Conservation (phyloP, 345 rosid genomes). For the Acer saccharum region DNA sequence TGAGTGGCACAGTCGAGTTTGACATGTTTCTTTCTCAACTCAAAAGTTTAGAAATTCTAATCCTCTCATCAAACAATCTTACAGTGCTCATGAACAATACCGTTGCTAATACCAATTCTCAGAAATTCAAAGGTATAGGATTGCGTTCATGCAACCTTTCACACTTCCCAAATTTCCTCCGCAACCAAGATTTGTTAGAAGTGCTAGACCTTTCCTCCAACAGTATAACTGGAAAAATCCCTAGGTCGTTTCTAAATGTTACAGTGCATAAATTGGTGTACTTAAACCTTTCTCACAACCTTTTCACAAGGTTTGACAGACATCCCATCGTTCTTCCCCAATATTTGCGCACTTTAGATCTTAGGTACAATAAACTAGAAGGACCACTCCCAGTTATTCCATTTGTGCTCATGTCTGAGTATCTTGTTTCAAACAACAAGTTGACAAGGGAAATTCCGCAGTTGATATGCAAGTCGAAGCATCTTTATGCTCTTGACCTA, state of each 20-base stretch:
- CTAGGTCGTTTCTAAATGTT: too few relatives aligned
- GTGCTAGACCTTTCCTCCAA: not conserved
- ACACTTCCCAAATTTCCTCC: not conserved
- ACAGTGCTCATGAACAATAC: not conserved
- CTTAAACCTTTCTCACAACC: too few relatives aligned
- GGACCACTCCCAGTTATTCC: not conserved
- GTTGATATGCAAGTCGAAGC: not conserved
- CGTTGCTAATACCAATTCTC: too few relatives aligned
- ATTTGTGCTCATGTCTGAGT: not conserved
- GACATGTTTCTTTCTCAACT: not conserved
- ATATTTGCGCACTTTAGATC: fast-evolving
- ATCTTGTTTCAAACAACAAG: not conserved
- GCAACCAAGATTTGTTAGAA: not conserved
- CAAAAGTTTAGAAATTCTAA: not conserved
- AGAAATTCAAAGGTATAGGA: too few relatives aligned
- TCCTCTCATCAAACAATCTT: not conserved
- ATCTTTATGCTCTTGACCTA: not conserved
- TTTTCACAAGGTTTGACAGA: too few relatives aligned
- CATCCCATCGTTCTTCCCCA: not conserved
- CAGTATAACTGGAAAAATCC: too few relatives aligned
- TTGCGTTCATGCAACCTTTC: not conserved
- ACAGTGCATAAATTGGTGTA: too few relatives aligned
- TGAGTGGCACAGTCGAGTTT: not conserved
- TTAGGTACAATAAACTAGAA: not conserved
- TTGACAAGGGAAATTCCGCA: not conserved